Conservation (phyloP, 371 early-diverging fungal species). For the Apophysomyces ossiformis region DNA sequence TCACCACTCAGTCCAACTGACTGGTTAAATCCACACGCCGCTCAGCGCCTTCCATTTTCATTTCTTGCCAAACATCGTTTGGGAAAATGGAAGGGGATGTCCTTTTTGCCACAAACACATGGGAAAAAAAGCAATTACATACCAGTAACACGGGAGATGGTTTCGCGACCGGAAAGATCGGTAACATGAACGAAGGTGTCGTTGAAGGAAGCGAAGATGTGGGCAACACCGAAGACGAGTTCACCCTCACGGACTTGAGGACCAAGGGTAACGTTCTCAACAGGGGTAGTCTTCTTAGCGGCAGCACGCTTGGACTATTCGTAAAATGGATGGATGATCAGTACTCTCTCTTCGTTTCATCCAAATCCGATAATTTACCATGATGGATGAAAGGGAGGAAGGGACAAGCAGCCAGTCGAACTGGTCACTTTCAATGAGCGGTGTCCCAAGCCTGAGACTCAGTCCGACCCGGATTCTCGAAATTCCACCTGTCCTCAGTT, state of each 20-base stretch:
- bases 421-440: background rate
- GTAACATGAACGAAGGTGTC: slow-evolving; percentile 99
- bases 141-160: slow-evolving; percentile 99
- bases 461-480: background rate
- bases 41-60: slow-evolving; percentile 14
- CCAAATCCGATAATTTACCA: slow-evolving; percentile 6
- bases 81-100: slow-evolving; percentile 3
- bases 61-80: background rate
- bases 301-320: slow-evolving; percentile 73
- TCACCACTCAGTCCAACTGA: slow-evolving; percentile 24
- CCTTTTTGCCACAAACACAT: slow-evolving; percentile 9
- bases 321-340: slow-evolving; percentile 7
- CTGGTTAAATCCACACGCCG: slow-evolving; percentile 20
- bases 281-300: slow-evolving; percentile 62
- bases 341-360: background rate
- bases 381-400: slow-evolving; percentile 18
- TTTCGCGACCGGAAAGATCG: slow-evolving; percentile 99
- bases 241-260: slow-evolving; percentile 98
- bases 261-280: slow-evolving; percentile 93
- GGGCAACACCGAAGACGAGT: slow-evolving; percentile 99
- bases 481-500: too few species aligned
- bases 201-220: slow-evolving; percentile 99
- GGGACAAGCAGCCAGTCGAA: background rate
- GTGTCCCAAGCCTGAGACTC: background rate
- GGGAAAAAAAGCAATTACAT: slow-evolving; percentile 25